phyloP scores from a whole-genome alignment of 352 stramenopile species.

The Phytophthora pinifolia region DNA sequence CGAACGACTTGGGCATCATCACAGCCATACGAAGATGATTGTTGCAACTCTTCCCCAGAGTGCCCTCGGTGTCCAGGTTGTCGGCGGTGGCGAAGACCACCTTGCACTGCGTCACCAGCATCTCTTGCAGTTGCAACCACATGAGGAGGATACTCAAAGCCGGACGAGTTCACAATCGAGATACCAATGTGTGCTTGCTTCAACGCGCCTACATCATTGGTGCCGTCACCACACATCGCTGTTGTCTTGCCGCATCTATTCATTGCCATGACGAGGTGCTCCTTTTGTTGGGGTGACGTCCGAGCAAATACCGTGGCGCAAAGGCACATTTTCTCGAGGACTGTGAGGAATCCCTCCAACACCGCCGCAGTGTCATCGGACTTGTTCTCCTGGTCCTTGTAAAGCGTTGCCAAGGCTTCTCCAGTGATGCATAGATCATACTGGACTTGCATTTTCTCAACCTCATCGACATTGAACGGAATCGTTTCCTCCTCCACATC shows the following conservation, averaged over 20 bases:
- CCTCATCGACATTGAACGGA: constrained; percentile 59
- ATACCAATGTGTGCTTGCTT: constrained; percentile 92
- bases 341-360: constrained; percentile 62
- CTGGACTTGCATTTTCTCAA: constrained; percentile 61
- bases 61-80: constrained; percentile 55
- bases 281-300: constrained; percentile 96
- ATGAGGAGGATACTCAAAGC: constrained; percentile 53
- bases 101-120: constrained; percentile 47
- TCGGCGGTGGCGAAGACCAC: constrained; percentile 49
- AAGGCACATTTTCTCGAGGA: constrained; percentile 74
- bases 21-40: constrained; percentile 82
- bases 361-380: constrained; percentile 26
- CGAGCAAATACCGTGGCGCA: constrained; percentile 94
- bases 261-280: constrained; percentile 94
- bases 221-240: constrained; percentile 98
- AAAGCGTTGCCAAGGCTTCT: constrained; percentile 52
- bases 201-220: constrained; percentile 97
- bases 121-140: constrained; percentile 31
- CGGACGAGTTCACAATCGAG: constrained; percentile 78
- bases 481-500: constrained; percentile 88
- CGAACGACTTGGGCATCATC: constrained; percentile 95
- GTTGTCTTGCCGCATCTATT: constrained; percentile 92
- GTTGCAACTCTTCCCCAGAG: constrained; percentile 49
- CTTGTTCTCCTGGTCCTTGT: constrained; percentile 31
- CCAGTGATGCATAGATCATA: constrained; percentile 88